Evolutionary conservation across 2,329 filamentous ascomycete species (phyloP).

Genomic region (Cladosporium sp.): DNA sequence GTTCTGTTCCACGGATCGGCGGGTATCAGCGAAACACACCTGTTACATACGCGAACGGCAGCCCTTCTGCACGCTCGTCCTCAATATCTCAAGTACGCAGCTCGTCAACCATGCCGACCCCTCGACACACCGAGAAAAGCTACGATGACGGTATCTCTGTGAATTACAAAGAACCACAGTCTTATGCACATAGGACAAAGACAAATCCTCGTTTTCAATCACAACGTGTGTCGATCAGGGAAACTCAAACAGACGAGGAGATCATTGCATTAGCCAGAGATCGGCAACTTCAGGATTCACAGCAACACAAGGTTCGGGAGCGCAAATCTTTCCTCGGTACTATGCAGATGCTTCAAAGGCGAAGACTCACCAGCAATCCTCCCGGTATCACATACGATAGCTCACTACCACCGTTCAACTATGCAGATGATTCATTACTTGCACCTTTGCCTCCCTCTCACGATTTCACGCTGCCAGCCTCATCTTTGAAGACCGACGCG

Average conservation of each 20-base stretch:
- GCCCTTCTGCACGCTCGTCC: constrained; percentile 17
- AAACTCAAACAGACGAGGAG: constrained; percentile 25
- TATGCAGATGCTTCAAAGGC: constrained; percentile 38
- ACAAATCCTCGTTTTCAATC: not conserved
- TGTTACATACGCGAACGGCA: constrained; percentile 16
- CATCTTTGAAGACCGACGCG: not conserved
- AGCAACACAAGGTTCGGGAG: constrained; percentile 37
- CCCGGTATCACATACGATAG: constrained; percentile 22
- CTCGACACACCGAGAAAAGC: constrained; percentile 17
- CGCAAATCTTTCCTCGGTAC: constrained; percentile 42
- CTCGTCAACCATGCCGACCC: constrained; percentile 20
- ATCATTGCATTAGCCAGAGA: constrained; percentile 34
- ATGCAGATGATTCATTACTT: constrained; percentile 19
- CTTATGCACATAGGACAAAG: constrained; percentile 13
- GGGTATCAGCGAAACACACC: constrained; percentile 10
- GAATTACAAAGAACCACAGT: constrained; percentile 8
- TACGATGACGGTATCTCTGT: constrained; percentile 12
- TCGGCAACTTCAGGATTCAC: constrained; percentile 38
- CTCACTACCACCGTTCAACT: constrained; percentile 24
- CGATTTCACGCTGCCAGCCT: not conserved
- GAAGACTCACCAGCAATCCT: not conserved
- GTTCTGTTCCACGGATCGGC: constrained; percentile 18
- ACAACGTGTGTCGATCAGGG: constrained; percentile 16
- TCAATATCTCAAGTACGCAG: not conserved
- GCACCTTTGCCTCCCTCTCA: constrained; percentile 9